Evolutionary conservation across 306 rosid species (phyloP).

Genomic region (Begonia fuchsioides): DNA sequence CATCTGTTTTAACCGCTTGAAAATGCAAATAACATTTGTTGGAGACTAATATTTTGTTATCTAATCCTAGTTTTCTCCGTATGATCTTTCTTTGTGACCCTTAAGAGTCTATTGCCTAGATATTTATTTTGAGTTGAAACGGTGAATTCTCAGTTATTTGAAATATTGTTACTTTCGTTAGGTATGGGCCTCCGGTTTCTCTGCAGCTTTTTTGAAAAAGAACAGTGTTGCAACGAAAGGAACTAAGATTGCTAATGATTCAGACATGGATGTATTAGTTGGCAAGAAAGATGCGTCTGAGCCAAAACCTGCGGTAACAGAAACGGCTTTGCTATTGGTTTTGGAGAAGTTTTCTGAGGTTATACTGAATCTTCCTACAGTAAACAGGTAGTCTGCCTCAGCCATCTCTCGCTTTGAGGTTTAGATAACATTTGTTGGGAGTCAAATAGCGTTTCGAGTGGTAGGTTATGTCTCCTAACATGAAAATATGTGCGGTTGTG

Average conservation of each 20-base stretch:
- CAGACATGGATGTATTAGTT: constrained; percentile 27
- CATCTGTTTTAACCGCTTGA: too few relatives aligned
- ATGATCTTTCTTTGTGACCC: constrained; percentile 4
- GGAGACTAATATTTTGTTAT: too few relatives aligned
- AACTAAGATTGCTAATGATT: constrained; percentile 16
- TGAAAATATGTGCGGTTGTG: too few relatives aligned
- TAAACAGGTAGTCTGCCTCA: constrained; percentile 48
- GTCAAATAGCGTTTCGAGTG: too few relatives aligned
- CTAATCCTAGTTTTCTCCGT: too few relatives aligned
- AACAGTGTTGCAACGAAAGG: constrained; percentile 76
- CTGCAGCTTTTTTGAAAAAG: constrained; percentile 90
- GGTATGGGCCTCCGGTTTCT: constrained; percentile 99
- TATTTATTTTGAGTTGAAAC: neutral
- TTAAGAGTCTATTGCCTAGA: constrained; percentile 1
- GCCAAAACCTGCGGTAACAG: constrained; percentile 65
- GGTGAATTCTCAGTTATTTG: constrained; percentile 1
- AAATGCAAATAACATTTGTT: too few relatives aligned
- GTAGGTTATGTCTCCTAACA: too few relatives aligned
- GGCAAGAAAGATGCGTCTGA: constrained; percentile 22
- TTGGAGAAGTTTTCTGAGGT: constrained; percentile 64
- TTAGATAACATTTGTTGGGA: too few relatives aligned
- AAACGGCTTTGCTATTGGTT: constrained; percentile 56
- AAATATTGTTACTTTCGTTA: constrained; percentile 6
- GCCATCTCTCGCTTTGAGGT: too few relatives aligned
- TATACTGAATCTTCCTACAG: constrained; percentile 64